Evolutionary conservation across 1,284 basidiomycete species (phyloP), one percentile per base, ranked within the genome.

Genomic region (Rhizopogon parksii): DNA sequence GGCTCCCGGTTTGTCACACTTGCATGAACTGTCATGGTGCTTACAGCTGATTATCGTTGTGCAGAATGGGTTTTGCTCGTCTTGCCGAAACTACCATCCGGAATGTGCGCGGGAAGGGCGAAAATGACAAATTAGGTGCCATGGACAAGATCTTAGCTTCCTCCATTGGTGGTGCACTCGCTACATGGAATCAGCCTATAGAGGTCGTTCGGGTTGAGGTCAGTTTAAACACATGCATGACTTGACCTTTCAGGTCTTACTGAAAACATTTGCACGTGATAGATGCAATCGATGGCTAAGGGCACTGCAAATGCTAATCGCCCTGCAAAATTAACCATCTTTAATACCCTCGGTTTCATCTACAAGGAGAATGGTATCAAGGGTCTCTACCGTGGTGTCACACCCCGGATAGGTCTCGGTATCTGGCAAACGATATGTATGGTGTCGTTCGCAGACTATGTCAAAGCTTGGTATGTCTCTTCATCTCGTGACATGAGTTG

Each of bases 231-330:
- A 12, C 17, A 14, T 45, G 42, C 9, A 27, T 34, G 32, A 47
- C 40, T 47, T 24, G 19, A 32, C 27, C 9, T 15, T 12, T 4
- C 40, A 14, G 19, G 12, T 38, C 47, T n/a, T 48, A 24, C 27
- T 35, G 36, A 58, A 40, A 58, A 42, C 43, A 46, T 53, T 51
- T 48, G 40, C 47, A 54, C 34, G 21, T 50, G 38, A 24, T 58
- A 92, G 89, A 99, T 99, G 96, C 96, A 99, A 83, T 95, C 92
- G 42, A 96, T 98, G 85, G 83, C 91, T 36, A 98, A 98, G 63
- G 76, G 77, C 34, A 81, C 84, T 49, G 78, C 75, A 36, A 78
- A 77, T 57, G 74, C 78, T 40, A 91, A 91, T 65, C 83, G 92
- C 46, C 93, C 93, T 2, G 83, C 78, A 40, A 98, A 98, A 71